Base-by-base conservation (phyloP, 192 early-diverging fungal species). In the Mortierella antarctica region DNA sequence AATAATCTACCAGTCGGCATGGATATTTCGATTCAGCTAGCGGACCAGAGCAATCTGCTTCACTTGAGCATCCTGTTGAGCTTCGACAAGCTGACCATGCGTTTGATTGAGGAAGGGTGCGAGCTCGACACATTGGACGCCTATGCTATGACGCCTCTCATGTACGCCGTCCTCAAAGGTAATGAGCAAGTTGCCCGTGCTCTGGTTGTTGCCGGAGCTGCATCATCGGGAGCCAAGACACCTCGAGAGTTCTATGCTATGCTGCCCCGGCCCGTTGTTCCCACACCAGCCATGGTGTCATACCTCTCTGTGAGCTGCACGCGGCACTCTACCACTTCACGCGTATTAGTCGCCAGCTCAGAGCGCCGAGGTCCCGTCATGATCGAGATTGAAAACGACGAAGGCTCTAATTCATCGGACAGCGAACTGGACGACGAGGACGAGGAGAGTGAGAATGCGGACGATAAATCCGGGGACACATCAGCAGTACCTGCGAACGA, bases 81-180 rank as follows among this genome's bases (percentile, higher is more conserved):
- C 21, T 50, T 67, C 48, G 47, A 66, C 41, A 59, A 17, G 42
- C 52, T 79, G 45, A 58, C 76, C 1, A 44, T 15, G 45, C 57
- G 64, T n/a, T 51, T 79, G 31, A 79, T 79, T 56, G 64, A 66
- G 45, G 62, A 65, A 0, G 76, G 76, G 44, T 79, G 76, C 53
- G 68, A 79, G 2, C 55, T 79, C 6, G 76, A 79, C 6, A 58
- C 64, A 5, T 46, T 71, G 0, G 76, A 79, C 62, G 31, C 57
- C 10, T 79, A 69, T 68, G 68, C 57, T 8, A 71, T 71, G 76
- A 79, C 76, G 11, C 76, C 76, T 2, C 65, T 79, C 51, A 79
- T 79, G 76, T 79, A 79, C 17, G 76, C 68, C 6, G 76, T 79
- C 6, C 39, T 79, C 5, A 60, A 67, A n/a, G 76, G 62, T 47